These are phyloP conservation scores for Aspergillus ochraceus DNA, from an alignment of 2,329 filamentous ascomycete genomes.

Conservation along the genomic window DNA sequence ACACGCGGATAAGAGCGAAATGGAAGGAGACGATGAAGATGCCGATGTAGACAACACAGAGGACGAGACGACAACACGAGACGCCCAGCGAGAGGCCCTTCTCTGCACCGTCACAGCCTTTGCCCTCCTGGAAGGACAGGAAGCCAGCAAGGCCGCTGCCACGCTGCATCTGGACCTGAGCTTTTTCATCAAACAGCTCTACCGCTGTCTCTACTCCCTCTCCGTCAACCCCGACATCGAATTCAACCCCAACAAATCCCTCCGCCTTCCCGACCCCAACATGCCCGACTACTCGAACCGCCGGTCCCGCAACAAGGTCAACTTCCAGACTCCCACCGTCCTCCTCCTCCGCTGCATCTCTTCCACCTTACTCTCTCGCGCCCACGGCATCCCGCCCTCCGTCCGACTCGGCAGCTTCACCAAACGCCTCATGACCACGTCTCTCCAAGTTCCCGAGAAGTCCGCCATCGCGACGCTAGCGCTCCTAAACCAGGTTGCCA, in stretches of 20 bases:
- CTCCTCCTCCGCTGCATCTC: conserved; percentile 85
- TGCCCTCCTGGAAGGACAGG: conserved; percentile 91
- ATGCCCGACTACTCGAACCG: conserved; percentile 40
- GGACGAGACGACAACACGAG: conserved; percentile 57
- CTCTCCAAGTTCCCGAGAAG: conserved; percentile 88
- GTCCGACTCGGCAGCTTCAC: conserved; percentile 86
- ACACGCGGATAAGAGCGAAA: conserved; percentile 58
- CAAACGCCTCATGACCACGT: conserved; percentile 81
- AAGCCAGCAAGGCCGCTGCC: conserved; percentile 79
- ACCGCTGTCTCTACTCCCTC: conserved; percentile 76
- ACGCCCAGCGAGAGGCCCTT: conserved; percentile 80
- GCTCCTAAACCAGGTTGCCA: conserved; percentile 74
- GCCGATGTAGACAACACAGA: conserved; percentile 30
- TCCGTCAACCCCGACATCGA: conserved; percentile 85
- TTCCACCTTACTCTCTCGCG: conserved; percentile 75
- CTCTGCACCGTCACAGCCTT: conserved; percentile 96
- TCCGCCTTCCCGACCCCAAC: conserved; percentile 69
- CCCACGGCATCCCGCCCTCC: conserved; percentile 73
- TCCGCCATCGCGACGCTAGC: conserved; percentile 77
- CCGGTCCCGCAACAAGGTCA: conserved; percentile 69
- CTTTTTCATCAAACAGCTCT: conserved; percentile 94
- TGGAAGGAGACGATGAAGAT: conserved; percentile 50
- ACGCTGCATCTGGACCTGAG: conserved; percentile 85
- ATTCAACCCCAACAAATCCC: conserved; percentile 68
- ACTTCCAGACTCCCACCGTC: conserved; percentile 91